A percentile compares a stretch with the other conserved stretches of the same genome.
phyloP scores from a whole-genome alignment of 202 grass and related monocot genomes.

The Setaria viridis region DNA sequence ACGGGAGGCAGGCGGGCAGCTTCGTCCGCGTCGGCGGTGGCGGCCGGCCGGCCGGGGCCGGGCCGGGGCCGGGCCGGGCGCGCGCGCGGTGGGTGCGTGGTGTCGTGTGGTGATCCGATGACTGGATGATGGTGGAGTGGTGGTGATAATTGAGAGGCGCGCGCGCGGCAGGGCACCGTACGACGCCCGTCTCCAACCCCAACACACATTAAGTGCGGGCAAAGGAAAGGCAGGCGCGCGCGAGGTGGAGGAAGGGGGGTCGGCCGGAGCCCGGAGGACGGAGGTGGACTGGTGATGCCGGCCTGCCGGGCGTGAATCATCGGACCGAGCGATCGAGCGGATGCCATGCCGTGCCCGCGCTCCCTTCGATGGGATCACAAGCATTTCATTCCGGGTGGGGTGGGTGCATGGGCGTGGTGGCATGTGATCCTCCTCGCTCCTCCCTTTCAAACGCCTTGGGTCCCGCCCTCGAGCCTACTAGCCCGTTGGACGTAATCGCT shows the following conservation, averaged over 20 bases:
- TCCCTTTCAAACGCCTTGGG: conserved; percentile 13
- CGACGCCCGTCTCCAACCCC: conserved; percentile 27
- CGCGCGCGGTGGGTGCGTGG: no score
- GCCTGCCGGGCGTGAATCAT: background rate
- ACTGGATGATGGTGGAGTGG: background rate
- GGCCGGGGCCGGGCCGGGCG: background rate
- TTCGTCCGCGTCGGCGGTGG: conserved; percentile 18
- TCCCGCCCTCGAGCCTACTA: background rate
- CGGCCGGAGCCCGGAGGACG: background rate
- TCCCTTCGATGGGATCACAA: conserved; percentile 33
- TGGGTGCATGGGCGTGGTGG: conserved; percentile 10
- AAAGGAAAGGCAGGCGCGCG: conserved; percentile 36
- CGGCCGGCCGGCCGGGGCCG: background rate
- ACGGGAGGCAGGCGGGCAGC: background rate
- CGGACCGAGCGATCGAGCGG: background rate
- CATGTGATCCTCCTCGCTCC: background rate
- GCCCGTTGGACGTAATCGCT: background rate
- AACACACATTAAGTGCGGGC: conserved; percentile 40
- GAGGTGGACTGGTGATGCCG: background rate
- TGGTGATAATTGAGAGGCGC: conserved; percentile 1
- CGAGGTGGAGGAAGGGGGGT: background rate
- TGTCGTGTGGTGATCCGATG: background rate
- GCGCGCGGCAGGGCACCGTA: background rate
- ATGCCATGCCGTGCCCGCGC: background rate
- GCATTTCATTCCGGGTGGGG: background rate